phyloP scores from a whole-genome alignment of 345 rosid genomes.

The Eucalyptus brandiana region DNA sequence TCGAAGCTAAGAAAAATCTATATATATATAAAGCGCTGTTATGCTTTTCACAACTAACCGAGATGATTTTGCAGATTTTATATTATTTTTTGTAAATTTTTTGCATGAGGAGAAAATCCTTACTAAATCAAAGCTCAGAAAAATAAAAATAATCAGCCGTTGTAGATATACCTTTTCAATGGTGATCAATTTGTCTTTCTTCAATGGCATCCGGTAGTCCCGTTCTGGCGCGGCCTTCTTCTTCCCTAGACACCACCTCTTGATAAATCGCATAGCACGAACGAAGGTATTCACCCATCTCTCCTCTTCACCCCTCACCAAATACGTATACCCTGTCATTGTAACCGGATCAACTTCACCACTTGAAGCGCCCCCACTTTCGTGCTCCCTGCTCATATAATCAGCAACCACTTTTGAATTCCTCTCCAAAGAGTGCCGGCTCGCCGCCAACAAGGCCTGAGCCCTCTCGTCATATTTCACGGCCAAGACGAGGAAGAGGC shows the following conservation, averaged over 20 bases:
- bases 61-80: too few species aligned
- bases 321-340: neutral
- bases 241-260: neutral
- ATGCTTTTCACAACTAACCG: too few species aligned
- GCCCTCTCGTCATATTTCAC: neutral
- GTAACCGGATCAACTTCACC: neutral
- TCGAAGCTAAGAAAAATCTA: neutral
- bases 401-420: neutral
- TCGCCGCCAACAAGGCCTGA: neutral
- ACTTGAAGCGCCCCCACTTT: neutral
- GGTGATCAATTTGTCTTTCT: neutral
- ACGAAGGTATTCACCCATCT: neutral
- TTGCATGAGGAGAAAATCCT: neutral
- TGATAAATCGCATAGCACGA: neutral
- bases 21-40: too few species aligned
- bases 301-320: neutral
- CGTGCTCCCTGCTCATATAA: neutral
- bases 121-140: neutral
- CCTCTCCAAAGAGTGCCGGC: neutral
- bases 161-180: neutral
- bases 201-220: neutral
- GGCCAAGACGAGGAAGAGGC: neutral
- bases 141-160: neutral
- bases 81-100: too few species aligned
- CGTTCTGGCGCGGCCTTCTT: neutral